These are phyloP conservation scores for Psilocybe cyanescens DNA, from an alignment of 768 basidiomycete genomes.

Conservation along the genomic window DNA sequence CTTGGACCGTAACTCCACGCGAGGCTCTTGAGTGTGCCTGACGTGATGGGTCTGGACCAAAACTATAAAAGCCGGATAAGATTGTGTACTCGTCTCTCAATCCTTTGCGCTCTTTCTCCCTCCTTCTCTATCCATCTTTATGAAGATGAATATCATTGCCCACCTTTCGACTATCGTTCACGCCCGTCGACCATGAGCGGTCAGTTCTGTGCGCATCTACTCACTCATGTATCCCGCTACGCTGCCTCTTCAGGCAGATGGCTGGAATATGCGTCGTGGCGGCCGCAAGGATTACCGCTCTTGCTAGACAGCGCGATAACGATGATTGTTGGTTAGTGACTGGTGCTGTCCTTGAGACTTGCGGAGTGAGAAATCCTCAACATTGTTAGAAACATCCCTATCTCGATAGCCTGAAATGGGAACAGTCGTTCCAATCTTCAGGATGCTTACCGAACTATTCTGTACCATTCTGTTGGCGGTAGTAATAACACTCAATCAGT, in stretches of 20 bases:
- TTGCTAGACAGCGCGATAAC: conserved; percentile 10
- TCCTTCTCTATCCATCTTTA: neutral
- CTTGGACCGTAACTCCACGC: neutral
- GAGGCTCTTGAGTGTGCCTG: neutral
- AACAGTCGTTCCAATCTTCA: neutral
- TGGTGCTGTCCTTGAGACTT: too few relatives aligned
- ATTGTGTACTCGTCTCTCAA: neutral
- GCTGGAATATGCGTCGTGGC: conserved; percentile 35
- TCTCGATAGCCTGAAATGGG: neutral
- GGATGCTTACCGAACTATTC: neutral
- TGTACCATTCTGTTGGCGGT: neutral
- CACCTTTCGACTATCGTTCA: neutral
- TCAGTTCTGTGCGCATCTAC: conserved; percentile 30
- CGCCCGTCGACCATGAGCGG: conserved; percentile 20
- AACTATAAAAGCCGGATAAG: neutral
- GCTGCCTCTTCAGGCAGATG: conserved; percentile 13
- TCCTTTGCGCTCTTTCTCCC: neutral
- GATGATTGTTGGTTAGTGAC: neutral
- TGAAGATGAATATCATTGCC: neutral
- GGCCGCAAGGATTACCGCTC: conserved; percentile 44
- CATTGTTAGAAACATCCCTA: neutral
- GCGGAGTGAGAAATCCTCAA: too few relatives aligned
- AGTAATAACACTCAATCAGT: neutral
- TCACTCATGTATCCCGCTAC: conserved; percentile 25
- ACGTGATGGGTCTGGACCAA: neutral